Conservation (phyloP, 2,329 filamentous ascomycete species). For the Cyclaneusma minus region DNA sequence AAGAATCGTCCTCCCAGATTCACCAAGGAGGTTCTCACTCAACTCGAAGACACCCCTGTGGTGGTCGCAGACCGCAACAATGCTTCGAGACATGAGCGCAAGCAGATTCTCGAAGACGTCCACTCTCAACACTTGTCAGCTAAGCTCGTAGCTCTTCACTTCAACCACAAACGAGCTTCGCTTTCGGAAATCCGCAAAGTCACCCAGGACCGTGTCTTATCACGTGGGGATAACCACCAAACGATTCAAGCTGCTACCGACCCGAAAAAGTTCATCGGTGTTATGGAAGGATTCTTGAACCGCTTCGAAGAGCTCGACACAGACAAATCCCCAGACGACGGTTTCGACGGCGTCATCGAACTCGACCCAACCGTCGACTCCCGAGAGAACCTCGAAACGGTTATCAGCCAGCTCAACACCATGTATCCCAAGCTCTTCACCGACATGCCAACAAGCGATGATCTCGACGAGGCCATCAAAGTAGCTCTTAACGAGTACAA, state of each 20-base stretch:
- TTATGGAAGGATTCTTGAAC: slow-evolving; percentile 88
- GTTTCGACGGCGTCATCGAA: slow-evolving; percentile 74
- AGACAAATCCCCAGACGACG: slow-evolving; percentile 54
- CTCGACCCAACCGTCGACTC: slow-evolving; percentile 67
- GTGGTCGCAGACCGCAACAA: slow-evolving; percentile 94
- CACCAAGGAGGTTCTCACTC: slow-evolving; percentile 49
- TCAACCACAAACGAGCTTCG: slow-evolving; percentile 55
- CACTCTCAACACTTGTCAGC: slow-evolving; percentile 43
- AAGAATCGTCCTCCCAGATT: slow-evolving; percentile 67
- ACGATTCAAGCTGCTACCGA: slow-evolving; percentile 81
- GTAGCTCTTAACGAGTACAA: slow-evolving; percentile 61
- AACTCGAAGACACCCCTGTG: slow-evolving; percentile 48
- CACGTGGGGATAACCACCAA: slow-evolving; percentile 90
- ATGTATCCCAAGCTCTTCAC: slow-evolving; percentile 64
- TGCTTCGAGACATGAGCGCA: slow-evolving; percentile 72
- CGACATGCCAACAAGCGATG: slow-evolving; percentile 52
- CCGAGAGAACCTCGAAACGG: slow-evolving; percentile 68
- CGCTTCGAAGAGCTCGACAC: slow-evolving; percentile 69
- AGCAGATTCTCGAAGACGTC: slow-evolving; percentile 75
- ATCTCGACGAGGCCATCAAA: slow-evolving; percentile 68
- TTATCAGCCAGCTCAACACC: slow-evolving; percentile 56
- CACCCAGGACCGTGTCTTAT: slow-evolving; percentile 64
- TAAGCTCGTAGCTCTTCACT: slow-evolving; percentile 74
- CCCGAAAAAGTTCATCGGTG: slow-evolving; percentile 58
- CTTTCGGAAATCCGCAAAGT: slow-evolving; percentile 58